Conservation (phyloP, 352 stramenopile genomes). For the Phytopythium litorale region DNA sequence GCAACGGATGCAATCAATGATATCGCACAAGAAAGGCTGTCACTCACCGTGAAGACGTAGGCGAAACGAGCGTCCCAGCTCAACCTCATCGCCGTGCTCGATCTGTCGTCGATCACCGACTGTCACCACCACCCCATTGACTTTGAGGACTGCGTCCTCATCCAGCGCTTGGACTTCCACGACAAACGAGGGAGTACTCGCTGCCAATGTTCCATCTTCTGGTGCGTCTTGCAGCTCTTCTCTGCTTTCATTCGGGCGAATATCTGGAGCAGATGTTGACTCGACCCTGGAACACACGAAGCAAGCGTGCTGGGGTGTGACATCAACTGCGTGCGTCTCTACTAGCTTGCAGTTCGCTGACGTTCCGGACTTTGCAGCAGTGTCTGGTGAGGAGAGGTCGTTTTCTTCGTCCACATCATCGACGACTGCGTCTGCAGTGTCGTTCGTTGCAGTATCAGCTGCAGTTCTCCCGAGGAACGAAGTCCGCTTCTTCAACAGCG, state of each 20-base stretch:
- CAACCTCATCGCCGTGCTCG: constrained; percentile 45
- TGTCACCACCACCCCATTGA: constrained; percentile 33
- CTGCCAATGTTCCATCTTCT: not conserved
- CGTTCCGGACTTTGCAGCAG: not conserved
- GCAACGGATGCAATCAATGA: not conserved
- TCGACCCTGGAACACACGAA: constrained; percentile 1
- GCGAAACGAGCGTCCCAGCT: constrained; percentile 30
- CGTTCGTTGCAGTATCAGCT: not conserved
- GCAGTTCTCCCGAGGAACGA: not conserved
- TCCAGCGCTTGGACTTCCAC: constrained; percentile 36
- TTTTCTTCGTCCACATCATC: not conserved
- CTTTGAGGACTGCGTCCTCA: constrained; percentile 22
- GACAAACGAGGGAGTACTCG: not conserved
- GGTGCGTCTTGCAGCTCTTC: not conserved
- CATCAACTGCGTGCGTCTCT: not conserved
- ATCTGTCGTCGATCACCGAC: constrained; percentile 16
- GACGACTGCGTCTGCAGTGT: not conserved
- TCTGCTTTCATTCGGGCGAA: not conserved
- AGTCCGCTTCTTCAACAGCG: constrained; percentile 24
- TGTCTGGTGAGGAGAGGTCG: not conserved
- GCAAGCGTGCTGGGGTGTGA: constrained; percentile 1
- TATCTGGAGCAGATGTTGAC: not conserved
- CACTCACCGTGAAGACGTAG: constrained; percentile 47
- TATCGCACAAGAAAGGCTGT: not conserved
- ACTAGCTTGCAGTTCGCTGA: not conserved